These are phyloP conservation scores for Raffaelea albimanens DNA, from an alignment of 2,329 filamentous ascomycete genomes.

Conservation along the genomic window DNA sequence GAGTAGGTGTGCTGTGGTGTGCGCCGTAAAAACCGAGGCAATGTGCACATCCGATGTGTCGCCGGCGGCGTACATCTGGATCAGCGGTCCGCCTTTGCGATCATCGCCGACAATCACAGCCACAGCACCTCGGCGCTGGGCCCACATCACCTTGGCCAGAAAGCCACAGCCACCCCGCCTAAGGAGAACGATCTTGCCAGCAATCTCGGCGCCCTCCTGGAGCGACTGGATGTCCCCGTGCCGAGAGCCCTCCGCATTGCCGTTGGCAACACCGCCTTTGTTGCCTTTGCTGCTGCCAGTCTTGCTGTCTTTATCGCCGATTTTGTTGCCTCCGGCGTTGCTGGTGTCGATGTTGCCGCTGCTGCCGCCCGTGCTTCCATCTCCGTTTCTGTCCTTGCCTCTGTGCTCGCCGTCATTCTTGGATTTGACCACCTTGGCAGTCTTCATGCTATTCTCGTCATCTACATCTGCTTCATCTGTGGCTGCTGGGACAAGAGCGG, in stretches of 20 bases:
- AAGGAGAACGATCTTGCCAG: constrained; percentile 83
- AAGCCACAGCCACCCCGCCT: constrained; percentile 94
- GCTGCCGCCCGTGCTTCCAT: neutral
- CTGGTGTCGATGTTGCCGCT: constrained; percentile 5
- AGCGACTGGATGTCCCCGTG: constrained; percentile 88
- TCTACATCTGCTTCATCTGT: constrained; percentile 7
- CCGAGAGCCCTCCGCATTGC: constrained; percentile 1
- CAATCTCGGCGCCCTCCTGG: constrained; percentile 85
- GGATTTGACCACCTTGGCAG: neutral
- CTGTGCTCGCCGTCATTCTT: neutral
- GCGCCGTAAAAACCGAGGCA: constrained; percentile 86
- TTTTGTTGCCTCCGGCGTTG: neutral
- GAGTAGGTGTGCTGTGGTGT: constrained; percentile 86
- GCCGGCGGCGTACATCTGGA: constrained; percentile 97
- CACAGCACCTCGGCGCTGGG: constrained; percentile 77
- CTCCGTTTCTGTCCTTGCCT: neutral
- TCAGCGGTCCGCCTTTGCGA: constrained; percentile 74
- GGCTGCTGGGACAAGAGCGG: neutral
- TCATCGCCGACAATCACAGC: constrained; percentile 93
- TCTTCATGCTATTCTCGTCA: neutral
- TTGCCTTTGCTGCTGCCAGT: neutral
- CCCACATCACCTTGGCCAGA: constrained; percentile 95
- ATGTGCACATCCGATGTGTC: constrained; percentile 94
- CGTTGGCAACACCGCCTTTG: too few species aligned
- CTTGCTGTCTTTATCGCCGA: neutral